phyloP scores from a whole-genome alignment of 257 asterid species.

The Cruciata laevipes region DNA sequence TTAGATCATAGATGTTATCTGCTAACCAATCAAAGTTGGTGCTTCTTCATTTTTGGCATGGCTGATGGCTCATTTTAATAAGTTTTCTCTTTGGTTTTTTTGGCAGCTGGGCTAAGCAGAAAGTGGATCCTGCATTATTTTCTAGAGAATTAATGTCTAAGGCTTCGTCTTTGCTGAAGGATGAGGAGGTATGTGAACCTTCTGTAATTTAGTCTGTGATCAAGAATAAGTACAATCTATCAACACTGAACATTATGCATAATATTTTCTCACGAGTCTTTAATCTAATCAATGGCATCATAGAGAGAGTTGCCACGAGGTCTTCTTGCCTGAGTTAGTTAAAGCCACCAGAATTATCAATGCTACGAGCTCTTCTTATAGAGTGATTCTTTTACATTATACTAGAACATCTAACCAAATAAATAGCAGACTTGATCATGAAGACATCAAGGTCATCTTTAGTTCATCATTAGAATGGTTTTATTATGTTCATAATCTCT shows the following conservation, averaged over 20 bases:
- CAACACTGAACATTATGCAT: not conserved
- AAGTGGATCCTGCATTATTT: slow-evolving; percentile 79
- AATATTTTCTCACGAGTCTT: not conserved
- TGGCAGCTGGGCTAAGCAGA: slow-evolving; percentile 77
- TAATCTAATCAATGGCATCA: not conserved
- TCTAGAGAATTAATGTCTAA: slow-evolving; percentile 62
- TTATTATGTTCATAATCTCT: not conserved
- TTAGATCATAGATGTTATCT: not conserved
- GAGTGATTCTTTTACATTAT: not conserved
- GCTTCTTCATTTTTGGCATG: not conserved
- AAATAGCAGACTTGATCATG: not conserved
- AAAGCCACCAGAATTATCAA: not conserved
- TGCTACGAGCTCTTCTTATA: not conserved
- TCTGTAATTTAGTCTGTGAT: not conserved
- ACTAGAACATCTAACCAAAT: not conserved
- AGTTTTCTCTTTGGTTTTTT: not conserved
- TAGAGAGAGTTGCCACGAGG: not conserved
- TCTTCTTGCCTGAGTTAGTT: not conserved
- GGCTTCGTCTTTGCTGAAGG: slow-evolving; percentile 45
- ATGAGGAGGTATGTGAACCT: slow-evolving; percentile 53
- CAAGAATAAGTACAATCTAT: not conserved
- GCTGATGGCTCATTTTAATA: not conserved
- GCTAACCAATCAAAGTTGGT: not conserved
- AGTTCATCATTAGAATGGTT: not conserved
- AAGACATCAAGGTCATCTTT: not conserved